Base-by-base conservation (phyloP, 1,284 basidiomycete species). In the Tilletia walkeri region DNA sequence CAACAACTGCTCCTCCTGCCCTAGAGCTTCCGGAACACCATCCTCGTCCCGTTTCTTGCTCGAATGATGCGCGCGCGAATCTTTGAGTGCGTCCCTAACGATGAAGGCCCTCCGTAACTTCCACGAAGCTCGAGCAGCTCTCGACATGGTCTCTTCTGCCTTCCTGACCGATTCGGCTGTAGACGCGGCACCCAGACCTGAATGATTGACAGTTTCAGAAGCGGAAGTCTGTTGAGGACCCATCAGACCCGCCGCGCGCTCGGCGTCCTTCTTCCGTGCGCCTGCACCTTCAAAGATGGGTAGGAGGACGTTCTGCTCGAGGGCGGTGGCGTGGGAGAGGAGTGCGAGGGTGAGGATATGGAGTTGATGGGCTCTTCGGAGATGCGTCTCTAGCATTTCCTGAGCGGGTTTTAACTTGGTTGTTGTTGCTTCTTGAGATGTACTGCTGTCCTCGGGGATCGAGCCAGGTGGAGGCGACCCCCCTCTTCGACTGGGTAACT, bases 211-310 rank as follows among this genome's bases (percentile, higher is more conserved):
- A 74, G 12, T 75, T 30, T 30, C 24, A 30, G 24, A 30, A 69
- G 54, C 70, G 68, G 9, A 41, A 20, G 76, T 70, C n/a, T 75
- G 73, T 7, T 74, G 71, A 30, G 70, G 67, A 72, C 74, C 74
- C 41, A 73, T 70, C 39, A 41, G 34, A 53, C 76, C 75, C 12
- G 75, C 76, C 1, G 76, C 76, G 1, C 71, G 72, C 24, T 73
- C 16, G 1, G 76, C 76, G 70, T 78, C 76, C 7, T 71, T 10
- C 1, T 86, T 86, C 48, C 87, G 87, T 3, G 88, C 87, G 81
- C 95, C 93, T 0, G 91, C 91, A 34, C 86, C 86, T 79, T 96
- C 94, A 78, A 97, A 97, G 0, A 91, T 90, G 0, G 90, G 88
- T 16, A 97, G 86, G 20, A 95, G 86, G 7, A 87, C 88, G 3